Conservation (phyloP, 495 filamentous ascomycete genomes). For the Penicillium lividum region DNA sequence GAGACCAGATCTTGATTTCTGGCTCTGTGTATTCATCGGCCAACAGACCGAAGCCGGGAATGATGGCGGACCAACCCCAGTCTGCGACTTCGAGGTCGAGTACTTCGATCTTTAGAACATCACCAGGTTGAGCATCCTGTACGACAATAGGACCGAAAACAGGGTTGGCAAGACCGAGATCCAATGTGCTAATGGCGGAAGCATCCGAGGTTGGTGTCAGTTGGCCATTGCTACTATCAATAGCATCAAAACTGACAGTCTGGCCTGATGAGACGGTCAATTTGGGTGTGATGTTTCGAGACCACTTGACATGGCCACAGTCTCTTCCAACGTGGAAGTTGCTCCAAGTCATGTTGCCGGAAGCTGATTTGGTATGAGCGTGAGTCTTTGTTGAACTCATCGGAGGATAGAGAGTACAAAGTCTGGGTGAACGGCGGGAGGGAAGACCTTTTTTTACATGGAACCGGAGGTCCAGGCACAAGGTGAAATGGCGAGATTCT, state of each 20-base stretch:
- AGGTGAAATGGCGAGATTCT: constrained; percentile 22
- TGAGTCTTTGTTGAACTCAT: constrained; percentile 25
- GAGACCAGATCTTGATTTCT: constrained; percentile 50
- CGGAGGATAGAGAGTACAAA: not conserved
- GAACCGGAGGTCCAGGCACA: constrained; percentile 12
- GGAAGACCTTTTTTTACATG: not conserved
- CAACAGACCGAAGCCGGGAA: constrained; percentile 51
- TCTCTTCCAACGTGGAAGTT: constrained; percentile 42
- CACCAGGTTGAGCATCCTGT: constrained; percentile 47
- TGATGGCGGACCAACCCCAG: constrained; percentile 54
- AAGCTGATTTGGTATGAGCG: constrained; percentile 27
- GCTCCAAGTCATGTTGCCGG: constrained; percentile 27
- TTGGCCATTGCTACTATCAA: constrained; percentile 54
- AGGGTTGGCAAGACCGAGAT: constrained; percentile 47
- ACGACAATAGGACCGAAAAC: constrained; percentile 51
- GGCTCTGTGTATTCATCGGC: constrained; percentile 47
- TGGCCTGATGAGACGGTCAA: constrained; percentile 48
- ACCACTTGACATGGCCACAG: constrained; percentile 51
- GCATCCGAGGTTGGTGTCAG: constrained; percentile 39
- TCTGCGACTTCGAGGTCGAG: constrained; percentile 42
- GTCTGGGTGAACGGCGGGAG: not conserved
- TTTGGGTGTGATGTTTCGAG: constrained; percentile 44
- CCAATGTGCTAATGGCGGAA: constrained; percentile 41
- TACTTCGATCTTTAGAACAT: constrained; percentile 51
- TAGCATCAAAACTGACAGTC: constrained; percentile 48